Evolutionary conservation across 2,329 filamentous ascomycete species (phyloP).

Genomic region (Chaetomium sp.): DNA sequence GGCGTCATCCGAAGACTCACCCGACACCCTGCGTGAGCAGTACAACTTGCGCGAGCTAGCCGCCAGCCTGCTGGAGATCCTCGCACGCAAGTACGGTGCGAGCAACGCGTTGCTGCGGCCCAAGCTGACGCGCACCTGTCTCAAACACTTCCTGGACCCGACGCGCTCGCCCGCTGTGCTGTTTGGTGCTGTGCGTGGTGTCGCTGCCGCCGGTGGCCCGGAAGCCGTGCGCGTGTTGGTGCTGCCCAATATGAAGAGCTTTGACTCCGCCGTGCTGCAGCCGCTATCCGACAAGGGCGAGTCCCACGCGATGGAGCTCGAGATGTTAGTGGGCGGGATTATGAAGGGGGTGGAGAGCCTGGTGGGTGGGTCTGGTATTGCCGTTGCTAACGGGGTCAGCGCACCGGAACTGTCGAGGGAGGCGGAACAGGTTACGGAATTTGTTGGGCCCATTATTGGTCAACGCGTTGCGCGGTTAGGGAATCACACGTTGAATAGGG

Average conservation of each 20-base stretch:
- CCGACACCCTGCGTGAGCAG: conserved; percentile 52
- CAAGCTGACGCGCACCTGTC: conserved; percentile 83
- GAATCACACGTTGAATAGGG: conserved; percentile 42
- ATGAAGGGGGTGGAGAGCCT: conserved; percentile 47
- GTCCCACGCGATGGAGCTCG: conserved; percentile 40
- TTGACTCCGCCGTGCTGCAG: conserved; percentile 47
- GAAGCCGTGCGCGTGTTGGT: conserved; percentile 52
- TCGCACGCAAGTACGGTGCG: conserved; percentile 73
- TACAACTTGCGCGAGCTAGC: conserved; percentile 81
- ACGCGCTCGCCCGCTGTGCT: conserved; percentile 75
- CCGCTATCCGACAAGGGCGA: conserved; percentile 48
- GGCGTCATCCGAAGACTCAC: conserved; percentile 37
- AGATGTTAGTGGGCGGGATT: conserved; percentile 51
- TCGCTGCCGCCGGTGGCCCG: conserved; percentile 67
- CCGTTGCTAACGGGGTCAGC: conserved; percentile 36
- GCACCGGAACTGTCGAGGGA: conserved; percentile 35
- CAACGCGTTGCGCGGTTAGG: conserved; percentile 39
- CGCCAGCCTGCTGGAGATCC: conserved; percentile 70
- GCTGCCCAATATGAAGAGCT: conserved; percentile 48
- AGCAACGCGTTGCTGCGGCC: conserved; percentile 78
- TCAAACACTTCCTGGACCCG: conserved; percentile 87
- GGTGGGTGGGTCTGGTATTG: conserved; percentile 6
- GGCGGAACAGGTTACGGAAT: conserved; percentile 43
- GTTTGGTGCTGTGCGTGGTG: conserved; percentile 79
- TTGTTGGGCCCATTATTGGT: conserved; percentile 50